Evolutionary conservation across 2,329 filamentous ascomycete species (phyloP).

Genomic region (Fusarium sp.): DNA sequence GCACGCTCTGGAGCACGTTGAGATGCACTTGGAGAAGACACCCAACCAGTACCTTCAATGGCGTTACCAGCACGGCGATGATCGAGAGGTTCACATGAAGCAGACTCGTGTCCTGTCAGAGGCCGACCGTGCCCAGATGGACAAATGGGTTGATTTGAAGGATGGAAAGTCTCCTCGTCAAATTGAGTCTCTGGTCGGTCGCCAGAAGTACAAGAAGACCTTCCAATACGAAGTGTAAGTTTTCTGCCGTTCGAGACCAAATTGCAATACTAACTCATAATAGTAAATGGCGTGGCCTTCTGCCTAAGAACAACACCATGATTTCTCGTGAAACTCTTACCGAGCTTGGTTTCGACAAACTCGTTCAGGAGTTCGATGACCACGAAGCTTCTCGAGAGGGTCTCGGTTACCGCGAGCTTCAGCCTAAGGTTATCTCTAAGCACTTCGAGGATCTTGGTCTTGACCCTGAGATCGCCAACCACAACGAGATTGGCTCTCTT

Average conservation of each 20-base stretch:
- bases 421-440: conserved; percentile 94
- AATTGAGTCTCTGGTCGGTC: conserved; percentile 90
- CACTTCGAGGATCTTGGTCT: conserved; percentile 98
- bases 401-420: conserved; percentile 93
- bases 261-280: conserved; percentile 45
- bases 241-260: background rate
- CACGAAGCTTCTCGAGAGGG: conserved; percentile 99
- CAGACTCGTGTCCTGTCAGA: conserved; percentile 91
- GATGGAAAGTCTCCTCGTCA: conserved; percentile 83
- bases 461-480: conserved; percentile 97
- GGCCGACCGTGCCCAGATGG: conserved; percentile 89
- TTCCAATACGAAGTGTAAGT: conserved; percentile 96
- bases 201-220: conserved; percentile 98
- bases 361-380: conserved; percentile 98
- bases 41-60: conserved; percentile 99
- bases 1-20: conserved; percentile 97
- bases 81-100: conserved; percentile 97
- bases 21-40: conserved; percentile 99
- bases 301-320: conserved; percentile 94
- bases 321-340: conserved; percentile 92
- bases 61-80: conserved; percentile 97
- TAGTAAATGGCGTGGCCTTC: conserved; percentile 86
- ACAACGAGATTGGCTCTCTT: conserved; percentile 96
- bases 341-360: conserved; percentile 88
- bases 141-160: conserved; percentile 85